Conservation (phyloP, 257 asterid genomes). For the Solanum megistacrolobum region DNA sequence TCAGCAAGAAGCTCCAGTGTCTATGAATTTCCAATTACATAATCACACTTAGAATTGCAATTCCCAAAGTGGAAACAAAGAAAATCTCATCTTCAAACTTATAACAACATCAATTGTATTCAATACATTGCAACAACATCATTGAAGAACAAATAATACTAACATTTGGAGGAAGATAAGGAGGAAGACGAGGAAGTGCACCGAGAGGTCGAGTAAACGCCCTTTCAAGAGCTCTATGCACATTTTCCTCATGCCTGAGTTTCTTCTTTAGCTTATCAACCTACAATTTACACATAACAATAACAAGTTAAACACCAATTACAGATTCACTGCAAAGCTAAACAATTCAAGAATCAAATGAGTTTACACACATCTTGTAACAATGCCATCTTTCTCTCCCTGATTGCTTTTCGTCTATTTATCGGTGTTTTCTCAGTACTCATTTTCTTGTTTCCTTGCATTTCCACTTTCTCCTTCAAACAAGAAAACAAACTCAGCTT, state of each 20-base stretch:
- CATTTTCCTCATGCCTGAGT: conserved; percentile 84
- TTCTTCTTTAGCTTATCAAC: conserved; percentile 85
- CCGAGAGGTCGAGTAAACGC: conserved; percentile 90
- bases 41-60: background rate
- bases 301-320: background rate
- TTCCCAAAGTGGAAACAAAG: background rate
- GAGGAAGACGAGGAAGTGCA: conserved; percentile 90
- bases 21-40: conserved; percentile 22
- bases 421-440: conserved; percentile 38
- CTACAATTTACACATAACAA: conserved; percentile 15
- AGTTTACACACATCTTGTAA: conserved; percentile 75
- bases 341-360: background rate
- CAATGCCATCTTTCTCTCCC: conserved; percentile 70
- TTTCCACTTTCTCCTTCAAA: conserved; percentile 44
- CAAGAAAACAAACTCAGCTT: conserved; percentile 24
- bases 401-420: conserved; percentile 29
- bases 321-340: background rate
- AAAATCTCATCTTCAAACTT: background rate
- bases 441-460: conserved; percentile 29
- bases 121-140: background rate
- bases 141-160: conserved; percentile 14
- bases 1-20: conserved; percentile 95
- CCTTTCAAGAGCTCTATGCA: conserved; percentile 88
- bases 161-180: conserved; percentile 77
- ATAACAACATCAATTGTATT: background rate